Percentiles rank a stretch among this genome's conserved stretches.
These are phyloP conservation scores for Chenopodium berlandieri DNA, from an alignment of 148 eudicot species.

Conservation along the genomic window DNA sequence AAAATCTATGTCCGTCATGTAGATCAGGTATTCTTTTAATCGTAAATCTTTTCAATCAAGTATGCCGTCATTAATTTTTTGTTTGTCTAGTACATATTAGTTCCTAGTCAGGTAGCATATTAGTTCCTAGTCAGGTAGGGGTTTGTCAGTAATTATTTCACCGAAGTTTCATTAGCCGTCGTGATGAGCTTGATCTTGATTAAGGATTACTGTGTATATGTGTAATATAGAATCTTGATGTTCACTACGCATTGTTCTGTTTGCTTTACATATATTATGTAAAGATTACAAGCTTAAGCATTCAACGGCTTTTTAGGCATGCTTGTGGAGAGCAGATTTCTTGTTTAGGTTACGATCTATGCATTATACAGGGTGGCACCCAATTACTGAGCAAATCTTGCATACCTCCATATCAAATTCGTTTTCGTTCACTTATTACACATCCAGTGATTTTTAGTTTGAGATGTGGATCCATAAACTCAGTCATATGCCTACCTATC, in stretches of 20 bases:
- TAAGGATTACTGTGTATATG: conserved; percentile 14
- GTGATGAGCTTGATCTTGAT: conserved; percentile 4
- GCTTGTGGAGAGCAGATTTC: not conserved
- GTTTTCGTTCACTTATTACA: not conserved
- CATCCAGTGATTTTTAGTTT: too few species aligned
- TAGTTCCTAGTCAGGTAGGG: conserved; percentile 10
- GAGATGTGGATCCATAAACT: too few species aligned
- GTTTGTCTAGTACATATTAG: conserved; percentile 14
- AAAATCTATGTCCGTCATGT: not conserved
- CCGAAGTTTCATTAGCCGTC: conserved; percentile 5
- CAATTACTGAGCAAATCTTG: not conserved
- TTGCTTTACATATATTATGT: not conserved
- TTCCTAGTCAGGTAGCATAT: conserved; percentile 4
- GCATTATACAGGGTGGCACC: not conserved
- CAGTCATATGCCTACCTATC: too few species aligned
- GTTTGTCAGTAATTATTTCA: conserved; percentile 14
- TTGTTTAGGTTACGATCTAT: not conserved
- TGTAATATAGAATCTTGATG: conserved; percentile 11
- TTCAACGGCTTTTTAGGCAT: not conserved
- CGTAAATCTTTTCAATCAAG: not conserved
- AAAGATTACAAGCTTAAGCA: not conserved
- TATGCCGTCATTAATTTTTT: not conserved
- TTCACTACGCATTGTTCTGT: not conserved
- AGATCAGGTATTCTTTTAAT: conserved; percentile 21
- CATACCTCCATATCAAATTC: not conserved